Evolutionary conservation across 768 basidiomycete species (phyloP).

Genomic region (Rhizopogon vinicolor): DNA sequence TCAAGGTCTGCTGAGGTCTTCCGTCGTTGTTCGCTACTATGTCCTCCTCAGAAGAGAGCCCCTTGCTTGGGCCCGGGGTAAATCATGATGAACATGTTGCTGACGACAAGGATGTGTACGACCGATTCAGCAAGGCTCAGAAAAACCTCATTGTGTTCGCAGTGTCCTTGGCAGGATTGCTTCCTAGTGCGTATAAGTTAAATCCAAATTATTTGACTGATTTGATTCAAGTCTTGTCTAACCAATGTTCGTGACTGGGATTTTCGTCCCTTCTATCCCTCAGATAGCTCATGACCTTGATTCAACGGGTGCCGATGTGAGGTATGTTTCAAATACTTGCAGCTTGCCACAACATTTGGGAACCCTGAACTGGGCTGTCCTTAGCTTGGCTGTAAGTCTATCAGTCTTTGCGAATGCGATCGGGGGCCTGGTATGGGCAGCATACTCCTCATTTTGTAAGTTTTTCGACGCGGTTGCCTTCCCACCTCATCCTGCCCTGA

Average conservation of each 20-base stretch:
- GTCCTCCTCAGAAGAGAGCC: slow-evolving; percentile 1
- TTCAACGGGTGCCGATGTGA: slow-evolving; percentile 26
- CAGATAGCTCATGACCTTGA: slow-evolving; percentile 28
- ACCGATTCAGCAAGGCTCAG: slow-evolving; percentile 41
- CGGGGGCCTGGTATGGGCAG: slow-evolving; percentile 42
- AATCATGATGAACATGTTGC: neutral
- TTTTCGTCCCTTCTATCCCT: slow-evolving; percentile 34
- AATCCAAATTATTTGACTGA: no score
- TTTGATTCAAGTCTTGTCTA: neutral
- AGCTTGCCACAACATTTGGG: neutral
- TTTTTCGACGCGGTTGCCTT: neutral
- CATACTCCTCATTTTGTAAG: slow-evolving; percentile 41
- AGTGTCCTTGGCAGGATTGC: slow-evolving; percentile 52
- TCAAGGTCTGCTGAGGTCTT: neutral
- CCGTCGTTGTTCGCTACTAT: neutral
- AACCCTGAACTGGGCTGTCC: neutral
- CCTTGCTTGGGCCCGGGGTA: neutral
- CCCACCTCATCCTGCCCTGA: neutral
- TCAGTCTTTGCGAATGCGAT: slow-evolving; percentile 38
- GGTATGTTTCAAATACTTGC: slow-evolving; percentile 7
- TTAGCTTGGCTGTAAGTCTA: slow-evolving; percentile 42
- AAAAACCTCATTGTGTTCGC: slow-evolving; percentile 50
- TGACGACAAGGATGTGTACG: neutral
- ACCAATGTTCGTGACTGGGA: slow-evolving; percentile 24
- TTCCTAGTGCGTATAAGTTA: slow-evolving; percentile 42